Conservation (phyloP, 208 protist genomes). For the Acanthamoeba healyi region DNA sequence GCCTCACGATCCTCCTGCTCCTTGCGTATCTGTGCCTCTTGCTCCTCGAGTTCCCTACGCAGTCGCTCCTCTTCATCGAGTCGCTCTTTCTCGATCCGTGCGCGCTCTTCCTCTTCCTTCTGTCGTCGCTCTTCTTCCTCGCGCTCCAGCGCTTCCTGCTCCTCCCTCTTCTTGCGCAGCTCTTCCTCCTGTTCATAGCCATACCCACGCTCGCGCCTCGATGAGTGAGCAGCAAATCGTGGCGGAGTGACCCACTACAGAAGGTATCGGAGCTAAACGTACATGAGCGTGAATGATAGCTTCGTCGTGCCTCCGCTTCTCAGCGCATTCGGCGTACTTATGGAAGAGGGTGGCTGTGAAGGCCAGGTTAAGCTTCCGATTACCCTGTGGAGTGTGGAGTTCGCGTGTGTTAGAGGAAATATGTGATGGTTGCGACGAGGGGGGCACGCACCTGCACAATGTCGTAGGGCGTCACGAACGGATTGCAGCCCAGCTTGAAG, state of each 20-base stretch:
- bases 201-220: not conserved
- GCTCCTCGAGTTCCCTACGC: not conserved
- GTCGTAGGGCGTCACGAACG: slow-evolving; percentile 26
- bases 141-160: not conserved
- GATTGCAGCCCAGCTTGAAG: slow-evolving; percentile 23
- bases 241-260: too few relatives aligned
- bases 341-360: slow-evolving; percentile 56
- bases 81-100: not conserved
- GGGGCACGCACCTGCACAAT: not conserved
- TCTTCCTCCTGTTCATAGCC: not conserved
- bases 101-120: not conserved
- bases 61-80: not conserved
- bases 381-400: not conserved
- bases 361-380: slow-evolving; percentile 29
- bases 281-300: not conserved
- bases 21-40: not conserved
- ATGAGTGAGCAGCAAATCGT: not conserved
- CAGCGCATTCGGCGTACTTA: not conserved
- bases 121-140: not conserved
- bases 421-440: too few relatives aligned
- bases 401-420: not conserved
- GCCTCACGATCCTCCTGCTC: not conserved
- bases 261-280: too few relatives aligned
- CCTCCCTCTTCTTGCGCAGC: not conserved
- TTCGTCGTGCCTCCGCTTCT: not conserved